These are phyloP conservation scores for Agrostemma githago DNA, from an alignment of 148 eudicot species.

Conservation along the genomic window DNA sequence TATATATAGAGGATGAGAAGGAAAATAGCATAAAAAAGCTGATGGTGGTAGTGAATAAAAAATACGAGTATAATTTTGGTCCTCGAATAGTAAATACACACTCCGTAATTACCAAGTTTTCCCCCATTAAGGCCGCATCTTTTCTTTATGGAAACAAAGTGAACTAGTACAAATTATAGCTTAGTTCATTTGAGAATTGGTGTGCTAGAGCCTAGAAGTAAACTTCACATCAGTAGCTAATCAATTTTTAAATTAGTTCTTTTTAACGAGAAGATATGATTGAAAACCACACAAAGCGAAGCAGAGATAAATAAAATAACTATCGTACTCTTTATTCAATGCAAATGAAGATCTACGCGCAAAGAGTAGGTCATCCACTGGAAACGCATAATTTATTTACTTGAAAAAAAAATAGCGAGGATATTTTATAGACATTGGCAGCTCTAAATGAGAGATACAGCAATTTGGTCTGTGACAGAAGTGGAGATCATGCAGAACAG, in stretches of 20 bases:
- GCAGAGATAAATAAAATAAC: not conserved
- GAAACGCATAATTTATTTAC: not conserved
- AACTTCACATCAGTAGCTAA: too few relatives aligned
- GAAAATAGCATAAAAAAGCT: not conserved
- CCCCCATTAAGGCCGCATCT: not conserved
- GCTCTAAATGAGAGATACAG: not conserved
- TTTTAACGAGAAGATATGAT: too few relatives aligned
- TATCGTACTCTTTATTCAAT: not conserved
- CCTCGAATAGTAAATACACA: not conserved
- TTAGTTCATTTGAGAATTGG: too few relatives aligned
- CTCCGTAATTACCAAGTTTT: not conserved
- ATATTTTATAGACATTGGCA: not conserved
- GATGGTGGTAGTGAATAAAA: not conserved
- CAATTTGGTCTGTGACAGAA: constrained; percentile 1
- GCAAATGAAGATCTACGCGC: not conserved
- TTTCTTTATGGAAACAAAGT: not conserved
- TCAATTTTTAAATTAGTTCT: too few relatives aligned
- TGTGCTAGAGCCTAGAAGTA: too few relatives aligned
- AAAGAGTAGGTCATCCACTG: not conserved
- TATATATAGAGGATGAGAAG: not conserved
- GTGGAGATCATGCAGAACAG: not conserved
- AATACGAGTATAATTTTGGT: not conserved
- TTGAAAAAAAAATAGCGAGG: not conserved
- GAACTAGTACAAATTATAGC: not conserved
- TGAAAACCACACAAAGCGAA: not conserved